Conservation (phyloP, 768 basidiomycete species). For the Kwoniella heveanensis region DNA sequence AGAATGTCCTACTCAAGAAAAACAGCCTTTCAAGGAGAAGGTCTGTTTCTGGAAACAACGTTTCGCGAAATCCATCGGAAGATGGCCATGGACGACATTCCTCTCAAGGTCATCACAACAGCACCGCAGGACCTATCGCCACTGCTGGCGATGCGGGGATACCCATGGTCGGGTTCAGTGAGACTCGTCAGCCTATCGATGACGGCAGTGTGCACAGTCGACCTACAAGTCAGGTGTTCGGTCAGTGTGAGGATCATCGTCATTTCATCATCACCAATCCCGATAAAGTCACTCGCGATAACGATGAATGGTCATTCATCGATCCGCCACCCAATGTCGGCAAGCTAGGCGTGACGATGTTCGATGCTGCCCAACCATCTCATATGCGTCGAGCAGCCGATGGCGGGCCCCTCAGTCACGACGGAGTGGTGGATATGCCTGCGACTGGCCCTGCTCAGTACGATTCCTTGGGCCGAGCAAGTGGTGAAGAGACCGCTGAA, state of each 20-base stretch:
- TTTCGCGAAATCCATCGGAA: neutral
- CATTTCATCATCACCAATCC: slow-evolving; percentile 13
- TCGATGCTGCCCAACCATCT: neutral
- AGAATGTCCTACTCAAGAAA: slow-evolving; percentile 30
- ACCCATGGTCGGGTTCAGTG: neutral
- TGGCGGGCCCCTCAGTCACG: neutral
- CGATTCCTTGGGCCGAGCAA: neutral
- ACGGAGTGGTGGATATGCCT: neutral
- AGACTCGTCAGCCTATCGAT: neutral
- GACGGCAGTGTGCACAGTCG: neutral
- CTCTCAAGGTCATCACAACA: neutral
- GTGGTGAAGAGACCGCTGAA: neutral
- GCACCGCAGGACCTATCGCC: neutral
- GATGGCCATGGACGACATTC: neutral
- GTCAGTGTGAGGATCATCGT: slow-evolving; percentile 2
- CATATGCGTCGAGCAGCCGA: neutral
- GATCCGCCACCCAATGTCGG: slow-evolving; percentile 8
- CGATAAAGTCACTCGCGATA: neutral
- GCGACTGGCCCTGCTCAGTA: neutral
- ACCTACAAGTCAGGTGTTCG: neutral
- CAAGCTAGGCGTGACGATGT: neutral
- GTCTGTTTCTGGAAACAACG: slow-evolving; percentile 2
- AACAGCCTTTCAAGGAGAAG: slow-evolving; percentile 6
- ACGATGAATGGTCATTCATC: slow-evolving; percentile 18
- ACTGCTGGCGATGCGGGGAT: neutral